These are phyloP conservation scores for Taphrina flavorubra DNA, from an alignment of 1,139 yeast genomes.

Conservation along the genomic window DNA sequence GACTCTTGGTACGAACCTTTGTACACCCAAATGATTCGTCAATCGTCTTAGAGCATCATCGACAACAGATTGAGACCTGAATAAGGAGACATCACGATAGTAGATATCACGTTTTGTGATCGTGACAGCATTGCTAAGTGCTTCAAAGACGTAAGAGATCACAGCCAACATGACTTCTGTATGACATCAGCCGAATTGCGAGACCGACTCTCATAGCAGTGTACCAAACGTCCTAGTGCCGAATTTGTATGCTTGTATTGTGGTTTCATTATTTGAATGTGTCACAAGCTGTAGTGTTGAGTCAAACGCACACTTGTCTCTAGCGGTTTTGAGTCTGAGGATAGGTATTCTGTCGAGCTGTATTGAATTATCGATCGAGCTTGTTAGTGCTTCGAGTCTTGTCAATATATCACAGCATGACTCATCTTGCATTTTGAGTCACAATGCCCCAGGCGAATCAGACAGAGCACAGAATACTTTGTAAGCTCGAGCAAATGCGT, in stretches of 20 bases:
- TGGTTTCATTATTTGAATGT: not conserved
- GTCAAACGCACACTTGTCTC: not conserved
- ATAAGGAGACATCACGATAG: constrained; percentile 67
- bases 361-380: not conserved
- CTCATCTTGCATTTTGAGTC: no score
- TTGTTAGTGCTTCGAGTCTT: not conserved
- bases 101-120: constrained; percentile 60
- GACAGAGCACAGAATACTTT: no score
- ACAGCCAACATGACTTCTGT: constrained; percentile 17
- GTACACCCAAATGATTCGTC: constrained; percentile 48
- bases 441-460: no score
- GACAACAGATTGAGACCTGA: constrained; percentile 58
- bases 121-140: not conserved
- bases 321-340: not conserved
- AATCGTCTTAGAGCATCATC: constrained; percentile 55
- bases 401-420: no score
- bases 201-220: not conserved
- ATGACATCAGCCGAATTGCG: not conserved
- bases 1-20: constrained; percentile 46
- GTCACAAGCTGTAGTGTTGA: not conserved
- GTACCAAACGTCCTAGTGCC: constrained; percentile 14
- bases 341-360: not conserved
- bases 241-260: not conserved
- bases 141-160: constrained; percentile 25
- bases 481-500: no score